Conservation (phyloP, 441 rosid species). For the Croton setiger region DNA sequence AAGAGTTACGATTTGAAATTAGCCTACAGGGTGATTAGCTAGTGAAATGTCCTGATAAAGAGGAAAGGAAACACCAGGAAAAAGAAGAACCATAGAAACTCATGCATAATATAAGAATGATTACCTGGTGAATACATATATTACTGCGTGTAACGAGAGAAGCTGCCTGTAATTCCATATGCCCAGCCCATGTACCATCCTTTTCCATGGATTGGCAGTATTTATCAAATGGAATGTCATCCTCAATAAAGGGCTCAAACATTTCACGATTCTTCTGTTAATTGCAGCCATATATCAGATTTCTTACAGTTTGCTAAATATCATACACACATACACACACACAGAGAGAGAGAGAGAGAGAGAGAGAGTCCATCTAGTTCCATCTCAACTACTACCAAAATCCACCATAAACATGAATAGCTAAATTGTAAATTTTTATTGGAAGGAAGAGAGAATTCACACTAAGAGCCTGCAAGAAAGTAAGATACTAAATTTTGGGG, state of each 20-base stretch:
- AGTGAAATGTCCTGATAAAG: not conserved
- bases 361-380: not conserved
- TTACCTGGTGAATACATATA: constrained; percentile 85
- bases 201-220: constrained; percentile 75
- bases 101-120: not conserved
- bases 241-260: constrained; percentile 94
- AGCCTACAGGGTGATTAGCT: not conserved
- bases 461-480: not conserved
- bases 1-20: not conserved
- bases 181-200: constrained; percentile 98
- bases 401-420: constrained; percentile 13
- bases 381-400: not conserved
- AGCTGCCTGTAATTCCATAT: constrained; percentile 95
- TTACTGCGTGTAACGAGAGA: constrained; percentile 77
- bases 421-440: not conserved
- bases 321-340: not conserved
- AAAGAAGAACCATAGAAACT: constrained; percentile 2
- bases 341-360: not conserved
- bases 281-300: constrained; percentile 23
- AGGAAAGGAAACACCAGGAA: not conserved
- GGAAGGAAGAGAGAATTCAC: constrained; percentile 12
- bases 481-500: not conserved
- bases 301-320: constrained; percentile 17
- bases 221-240: constrained; percentile 84
- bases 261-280: constrained; percentile 69